Percentiles rank a stretch among this genome's conserved stretches.
Evolutionary conservation across 768 basidiomycete genomes (phyloP).

Genomic region (Cyathus striatus): DNA sequence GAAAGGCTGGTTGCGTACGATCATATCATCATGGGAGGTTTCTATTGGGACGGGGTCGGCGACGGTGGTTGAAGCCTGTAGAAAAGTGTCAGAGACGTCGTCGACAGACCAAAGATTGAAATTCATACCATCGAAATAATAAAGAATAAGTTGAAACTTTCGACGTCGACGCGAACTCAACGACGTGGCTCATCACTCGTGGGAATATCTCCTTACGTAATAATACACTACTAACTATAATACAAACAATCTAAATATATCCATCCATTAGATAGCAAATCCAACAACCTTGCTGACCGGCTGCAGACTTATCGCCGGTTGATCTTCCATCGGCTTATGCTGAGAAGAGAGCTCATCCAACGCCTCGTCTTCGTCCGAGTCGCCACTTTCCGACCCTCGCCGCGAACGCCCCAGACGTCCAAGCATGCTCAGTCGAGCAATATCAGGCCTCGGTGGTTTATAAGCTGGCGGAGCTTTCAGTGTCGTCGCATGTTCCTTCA

Average conservation of each 20-base stretch:
- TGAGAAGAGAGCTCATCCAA: constrained; percentile 40
- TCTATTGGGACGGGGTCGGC: constrained; percentile 83
- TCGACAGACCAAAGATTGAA: too few species aligned
- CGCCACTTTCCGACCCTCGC: constrained; percentile 56
- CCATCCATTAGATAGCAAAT: constrained; percentile 37
- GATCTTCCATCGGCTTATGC: constrained; percentile 31
- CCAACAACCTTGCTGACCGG: constrained; percentile 59
- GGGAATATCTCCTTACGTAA: too few species aligned
- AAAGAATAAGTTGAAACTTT: too few species aligned
- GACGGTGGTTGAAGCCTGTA: constrained; percentile 45
- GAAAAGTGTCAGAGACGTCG: too few species aligned
- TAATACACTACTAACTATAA: too few species aligned
- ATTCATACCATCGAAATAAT: too few species aligned
- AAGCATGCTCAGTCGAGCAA: constrained; percentile 53
- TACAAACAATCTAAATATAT: too few species aligned
- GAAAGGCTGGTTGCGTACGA: constrained; percentile 49
- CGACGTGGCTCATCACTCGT: too few species aligned
- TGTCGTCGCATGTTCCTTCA: constrained; percentile 46
- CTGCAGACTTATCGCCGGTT: constrained; percentile 50
- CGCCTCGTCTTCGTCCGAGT: constrained; percentile 43
- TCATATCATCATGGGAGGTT: constrained; percentile 98
- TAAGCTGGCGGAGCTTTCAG: constrained; percentile 43
- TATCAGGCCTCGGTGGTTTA: constrained; percentile 26
- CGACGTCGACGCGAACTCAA: too few species aligned
- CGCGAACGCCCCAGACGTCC: constrained; percentile 46